Evolutionary conservation across 805 yeast species (phyloP), one percentile per base, ranked within the genome.

Genomic region (Wickerhamomyces ciferrii): DNA sequence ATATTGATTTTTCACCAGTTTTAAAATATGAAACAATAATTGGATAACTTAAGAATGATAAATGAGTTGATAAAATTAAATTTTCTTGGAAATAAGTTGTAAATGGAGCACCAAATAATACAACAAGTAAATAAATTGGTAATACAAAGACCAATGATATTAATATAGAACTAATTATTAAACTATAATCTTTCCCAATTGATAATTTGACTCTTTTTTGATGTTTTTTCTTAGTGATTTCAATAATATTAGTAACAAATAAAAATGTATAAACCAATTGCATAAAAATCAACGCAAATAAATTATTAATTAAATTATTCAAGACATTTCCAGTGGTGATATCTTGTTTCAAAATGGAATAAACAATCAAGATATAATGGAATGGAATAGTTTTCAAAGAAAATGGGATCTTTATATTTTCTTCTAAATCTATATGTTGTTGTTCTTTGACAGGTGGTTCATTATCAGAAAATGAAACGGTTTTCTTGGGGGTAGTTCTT

Each of bases 91-190:
- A 48, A 32, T 73, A 70, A 1, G 78, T 68, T 1, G 78, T 66
- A 39, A 85, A 68, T 14, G 97, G 96, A 0, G 96, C 95, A 8
- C 97, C 97, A 58, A 87, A 79, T 13, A 89, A 55, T 2, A 89
- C 69, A 41, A 84, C 60, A 2, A 73, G 48, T 2, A 65, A 32
- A 41, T 63, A 62, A 6, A 67, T 19, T 5, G 71, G 65, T 2
- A 61, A 25, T 0, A 66, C 39, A 2, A 62, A 50, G 5, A 54
- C 14, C 1, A 51, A 4, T 1, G 60, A 39, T 47, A 56, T 29
- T 7, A 54, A 8, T 5, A 49, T 11, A 0, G 46, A 51, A 40
- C 54, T 15, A 43, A 54, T 23, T 6, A 53, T 8, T 29, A 48
- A n/a, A 43, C 25, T 42, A 36, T 35, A 45, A 23, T 44, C 41